These are phyloP conservation scores for Schrenkiella parvula DNA, from an alignment of 345 rosid genomes.

Conservation along the genomic window DNA sequence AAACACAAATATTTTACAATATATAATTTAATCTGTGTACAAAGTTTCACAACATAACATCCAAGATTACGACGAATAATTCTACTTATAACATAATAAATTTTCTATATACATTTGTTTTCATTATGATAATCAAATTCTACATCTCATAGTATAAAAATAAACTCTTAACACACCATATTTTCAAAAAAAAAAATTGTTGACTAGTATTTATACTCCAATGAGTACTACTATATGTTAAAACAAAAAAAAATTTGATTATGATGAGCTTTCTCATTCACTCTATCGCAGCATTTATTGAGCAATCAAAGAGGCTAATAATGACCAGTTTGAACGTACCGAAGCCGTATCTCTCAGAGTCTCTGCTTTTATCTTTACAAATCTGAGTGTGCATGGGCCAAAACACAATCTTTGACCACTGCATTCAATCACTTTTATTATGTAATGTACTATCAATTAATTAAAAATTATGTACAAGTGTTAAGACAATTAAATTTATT, in stretches of 20 bases:
- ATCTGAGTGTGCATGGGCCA: conserved; percentile 13
- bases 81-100: no score
- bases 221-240: not conserved
- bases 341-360: conserved; percentile 3
- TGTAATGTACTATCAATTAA: not conserved
- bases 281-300: conserved; percentile 13
- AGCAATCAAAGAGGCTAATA: conserved; percentile 11
- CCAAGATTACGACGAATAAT: no score
- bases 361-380: not conserved
- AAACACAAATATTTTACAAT: no score
- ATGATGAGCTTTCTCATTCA: not conserved
- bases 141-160: no score
- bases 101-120: no score
- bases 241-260: not conserved
- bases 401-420: conserved; percentile 20
- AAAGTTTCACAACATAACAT: no score
- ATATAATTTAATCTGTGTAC: no score
- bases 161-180: no score
- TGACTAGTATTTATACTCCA: not conserved
- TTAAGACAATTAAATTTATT: no score
- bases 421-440: not conserved
- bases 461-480: not conserved
- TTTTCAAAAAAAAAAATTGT: no score
- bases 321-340: conserved; percentile 22
- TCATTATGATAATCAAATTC: no score